A percentile compares a stretch with the other conserved stretches of the same genome.
Evolutionary conservation across 768 basidiomycete genomes (phyloP).

Genomic region (Collybia sordida): DNA sequence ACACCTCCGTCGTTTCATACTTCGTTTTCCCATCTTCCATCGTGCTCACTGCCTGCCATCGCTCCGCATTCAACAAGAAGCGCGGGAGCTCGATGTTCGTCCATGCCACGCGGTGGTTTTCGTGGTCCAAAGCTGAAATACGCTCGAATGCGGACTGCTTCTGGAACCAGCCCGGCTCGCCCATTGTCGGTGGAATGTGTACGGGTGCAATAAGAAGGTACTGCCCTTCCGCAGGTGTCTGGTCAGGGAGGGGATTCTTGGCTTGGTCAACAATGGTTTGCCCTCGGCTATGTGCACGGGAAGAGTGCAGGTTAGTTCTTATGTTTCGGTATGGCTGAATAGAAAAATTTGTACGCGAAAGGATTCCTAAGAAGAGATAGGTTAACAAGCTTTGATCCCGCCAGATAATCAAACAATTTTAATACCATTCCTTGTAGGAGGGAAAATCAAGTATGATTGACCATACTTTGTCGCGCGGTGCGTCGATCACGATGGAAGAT

Average conservation of each 20-base stretch:
- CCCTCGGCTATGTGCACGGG: slow-evolving; percentile 49
- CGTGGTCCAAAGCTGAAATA: slow-evolving; percentile 52
- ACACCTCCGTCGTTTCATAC: slow-evolving; percentile 67
- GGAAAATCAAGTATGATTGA: slow-evolving; percentile 57
- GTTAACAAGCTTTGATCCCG: not conserved
- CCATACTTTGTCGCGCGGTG: slow-evolving; percentile 65
- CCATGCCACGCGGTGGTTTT: slow-evolving; percentile 62
- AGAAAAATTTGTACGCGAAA: slow-evolving; percentile 48
- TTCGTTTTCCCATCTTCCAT: slow-evolving; percentile 51
- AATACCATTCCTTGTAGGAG: slow-evolving; percentile 62
- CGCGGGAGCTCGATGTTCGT: slow-evolving; percentile 33
- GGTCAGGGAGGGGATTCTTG: slow-evolving; percentile 41
- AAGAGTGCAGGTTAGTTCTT: not conserved
- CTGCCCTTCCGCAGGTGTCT: slow-evolving; percentile 48
- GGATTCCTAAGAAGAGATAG: slow-evolving; percentile 50
- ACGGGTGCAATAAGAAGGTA: slow-evolving; percentile 48
- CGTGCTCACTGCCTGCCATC: slow-evolving; percentile 64
- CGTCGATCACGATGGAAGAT: slow-evolving; percentile 55
- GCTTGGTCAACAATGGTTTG: slow-evolving; percentile 43
- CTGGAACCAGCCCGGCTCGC: slow-evolving; percentile 35
- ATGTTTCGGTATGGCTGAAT: not conserved
- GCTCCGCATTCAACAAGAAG: slow-evolving; percentile 51
- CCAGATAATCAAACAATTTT: not conserved
- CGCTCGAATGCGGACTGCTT: slow-evolving; percentile 39
- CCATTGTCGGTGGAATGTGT: slow-evolving; percentile 62